A percentile compares a stretch with the other conserved stretches of the same genome.
phyloP scores from a whole-genome alignment of 805 yeast species.

The Candida palmyrensis region DNA sequence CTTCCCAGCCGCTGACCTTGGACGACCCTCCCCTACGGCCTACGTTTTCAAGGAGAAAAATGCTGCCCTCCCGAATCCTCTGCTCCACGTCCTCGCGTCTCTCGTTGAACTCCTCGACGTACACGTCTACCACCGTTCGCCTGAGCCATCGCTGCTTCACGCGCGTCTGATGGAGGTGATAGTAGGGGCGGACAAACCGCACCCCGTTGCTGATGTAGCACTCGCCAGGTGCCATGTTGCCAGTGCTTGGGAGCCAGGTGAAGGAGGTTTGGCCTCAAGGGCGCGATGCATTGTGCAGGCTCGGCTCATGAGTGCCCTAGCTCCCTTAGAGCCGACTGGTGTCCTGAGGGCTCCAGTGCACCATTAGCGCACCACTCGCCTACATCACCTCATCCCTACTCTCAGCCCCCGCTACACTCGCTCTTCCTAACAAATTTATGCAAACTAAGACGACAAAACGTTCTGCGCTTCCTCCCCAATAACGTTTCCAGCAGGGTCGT shows the following conservation, averaged over 20 bases:
- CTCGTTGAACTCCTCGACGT: conserved; percentile 31
- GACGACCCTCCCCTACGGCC: conserved; percentile 14
- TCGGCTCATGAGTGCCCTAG: not conserved
- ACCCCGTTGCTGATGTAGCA: conserved; percentile 22
- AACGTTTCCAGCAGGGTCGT: conserved; percentile 69
- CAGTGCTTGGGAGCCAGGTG: not conserved
- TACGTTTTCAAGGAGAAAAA: conserved; percentile 20
- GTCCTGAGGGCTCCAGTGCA: not conserved
- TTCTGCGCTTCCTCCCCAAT: conserved; percentile 39
- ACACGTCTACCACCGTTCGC: conserved; percentile 24
- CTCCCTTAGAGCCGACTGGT: too few species aligned
- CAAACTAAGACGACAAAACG: too few species aligned
- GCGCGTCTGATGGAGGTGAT: conserved; percentile 22
- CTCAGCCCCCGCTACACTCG: too few species aligned
- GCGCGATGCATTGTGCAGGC: not conserved
- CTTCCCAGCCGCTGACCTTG: conserved; percentile 17
- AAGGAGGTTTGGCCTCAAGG: not conserved
- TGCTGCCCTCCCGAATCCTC: conserved; percentile 19
- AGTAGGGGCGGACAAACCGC: conserved; percentile 33
- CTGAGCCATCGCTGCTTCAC: conserved; percentile 38
- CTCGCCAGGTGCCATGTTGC: conserved; percentile 1
- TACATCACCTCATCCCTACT: too few species aligned
- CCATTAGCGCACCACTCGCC: too few species aligned
- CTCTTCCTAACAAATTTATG: too few species aligned
- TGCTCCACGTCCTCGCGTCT: conserved; percentile 13